Evolutionary conservation across 257 asterid genomes (phyloP), one percentile per base, ranked within the genome.

Genomic region (Ehretia macrophylla): DNA sequence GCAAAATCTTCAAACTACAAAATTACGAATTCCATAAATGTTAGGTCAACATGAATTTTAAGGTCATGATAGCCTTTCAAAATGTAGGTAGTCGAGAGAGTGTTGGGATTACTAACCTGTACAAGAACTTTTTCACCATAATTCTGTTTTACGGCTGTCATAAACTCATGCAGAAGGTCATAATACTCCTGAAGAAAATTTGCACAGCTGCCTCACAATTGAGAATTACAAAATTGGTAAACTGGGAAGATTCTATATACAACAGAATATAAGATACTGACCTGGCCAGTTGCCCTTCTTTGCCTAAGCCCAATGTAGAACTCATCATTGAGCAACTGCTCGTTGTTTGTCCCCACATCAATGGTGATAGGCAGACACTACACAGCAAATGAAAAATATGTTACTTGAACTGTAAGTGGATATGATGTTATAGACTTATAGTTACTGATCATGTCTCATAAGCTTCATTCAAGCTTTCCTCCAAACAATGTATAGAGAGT

Each of bases 301-400:
- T 88, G 96, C 73, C 56, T 84, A 66, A 92, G 99, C 64, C 95
- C 99, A 44, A 88, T 92, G 76, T 92, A 92, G 83, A 86, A 92
- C 57, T 88, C 97, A 58, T 92, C 95, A 27, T 88, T 77, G 19
- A 88, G 74, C 37, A 92, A 75, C 59, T 63, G 11, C 78, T 88
- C 90, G 56, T 92, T 92, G 73, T 88, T 92, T 39, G 98, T 92
- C 55, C 98, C 97, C 66, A 92, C 97, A 27, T 92, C 98, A 44
- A 92, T 84, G 50, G 98, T 92, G 50, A 88, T 63, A 0, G 98
- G 95, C 77, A 92, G 79, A 64, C 98, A 92, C 98, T 92, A 62
- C 39, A 62, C 23, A 23, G 58, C 40, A 45, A 51, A n/a, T 9
- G 51, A 50, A 17, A 8, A 50, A 14, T n/a, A 9, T 17, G 14